phyloP scores from a whole-genome alignment of 78 protist genomes.

The Anaeramoeba ignava region DNA sequence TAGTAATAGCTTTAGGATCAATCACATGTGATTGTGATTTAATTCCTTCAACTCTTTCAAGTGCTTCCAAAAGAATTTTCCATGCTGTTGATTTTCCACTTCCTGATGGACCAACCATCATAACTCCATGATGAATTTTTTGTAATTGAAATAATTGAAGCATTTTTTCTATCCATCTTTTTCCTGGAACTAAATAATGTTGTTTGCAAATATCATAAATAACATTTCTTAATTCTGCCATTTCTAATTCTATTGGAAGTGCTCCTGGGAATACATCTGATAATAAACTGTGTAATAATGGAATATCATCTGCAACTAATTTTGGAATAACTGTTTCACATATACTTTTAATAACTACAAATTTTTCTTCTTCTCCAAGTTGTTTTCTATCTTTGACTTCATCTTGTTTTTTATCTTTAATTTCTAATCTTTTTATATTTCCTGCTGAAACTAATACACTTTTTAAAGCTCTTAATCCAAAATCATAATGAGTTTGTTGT shows the following conservation, averaged over 20 bases:
- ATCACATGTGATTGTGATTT: conserved; percentile 47
- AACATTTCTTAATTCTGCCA: neutral
- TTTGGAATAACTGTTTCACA: conserved; percentile 33
- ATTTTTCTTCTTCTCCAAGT: neutral
- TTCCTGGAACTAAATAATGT: conserved; percentile 22
- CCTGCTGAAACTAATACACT: conserved; percentile 76
- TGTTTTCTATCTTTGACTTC: no score
- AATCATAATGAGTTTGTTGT: conserved; percentile 72
- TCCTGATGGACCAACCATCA: conserved; percentile 64
- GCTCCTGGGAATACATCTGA: conserved; percentile 77
- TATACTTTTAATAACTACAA: conserved; percentile 43
- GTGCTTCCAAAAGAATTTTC: conserved; percentile 34
- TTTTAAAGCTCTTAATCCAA: conserved; percentile 85
- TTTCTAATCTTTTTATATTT: neutral
- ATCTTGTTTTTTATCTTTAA: conserved; percentile 47
- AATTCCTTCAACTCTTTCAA: conserved; percentile 29
- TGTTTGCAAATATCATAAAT: conserved; percentile 16
- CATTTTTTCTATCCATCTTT: conserved; percentile 51
- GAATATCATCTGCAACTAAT: conserved; percentile 46
- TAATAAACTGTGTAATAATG: conserved; percentile 58
- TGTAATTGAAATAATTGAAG: conserved; percentile 59
- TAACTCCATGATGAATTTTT: conserved; percentile 69
- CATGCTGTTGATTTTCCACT: conserved; percentile 55
- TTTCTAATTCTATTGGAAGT: neutral
- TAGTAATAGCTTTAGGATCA: conserved; percentile 92